Evolutionary conservation across 2,329 filamentous ascomycete genomes (phyloP), one percentile per base, ranked within the genome.

Genomic region (Zymoseptoria tritici): DNA sequence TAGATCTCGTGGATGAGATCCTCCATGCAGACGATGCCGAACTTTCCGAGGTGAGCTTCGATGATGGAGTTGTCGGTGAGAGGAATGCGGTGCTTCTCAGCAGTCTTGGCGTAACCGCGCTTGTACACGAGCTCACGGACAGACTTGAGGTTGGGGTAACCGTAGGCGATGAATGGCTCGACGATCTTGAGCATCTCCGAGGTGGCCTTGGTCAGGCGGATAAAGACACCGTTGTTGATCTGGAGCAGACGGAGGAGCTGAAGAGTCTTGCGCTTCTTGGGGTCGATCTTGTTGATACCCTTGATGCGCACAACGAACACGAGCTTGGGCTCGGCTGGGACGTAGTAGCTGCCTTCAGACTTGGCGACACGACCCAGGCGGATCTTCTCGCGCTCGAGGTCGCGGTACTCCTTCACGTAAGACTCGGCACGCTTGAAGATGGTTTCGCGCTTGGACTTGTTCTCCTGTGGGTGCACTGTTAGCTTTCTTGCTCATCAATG

Each of bases 281-380:
- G 94, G 78, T 95, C 87, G 75, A 99, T 97, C 90, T 99, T 99
- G 90, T 97, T 97, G 91, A 99, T 97, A 96, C 93, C 94, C 91
- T 99, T 99, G 86, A 99, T 99, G 79, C 94, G 93, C 80, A 97
- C 83, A 74, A 99, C 87, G 79, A 99, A 99, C 83, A 93, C 91
- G 75, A 99, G 84, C 83, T 96, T 97, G 77, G 90, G 82, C 86
- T 99, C 91, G 67, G 90, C 92, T 68, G 91, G 88, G 71, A 99
- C 89, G 81, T 95, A 94, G 85, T 93, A 94, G 77, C 85, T 89
- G 79, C 93, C 93, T 75, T 90, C 87, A 80, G 90, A 84, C 86
- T 96, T 96, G 80, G 91, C 90, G 69, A 91, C 81, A 72, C 94
- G 93, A 75, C 84, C 78, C 66, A 99, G 89, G 75, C 94, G 91